Conservation (phyloP, 108 stramenopile genomes). For the Aurantiochytrium sp. region DNA sequence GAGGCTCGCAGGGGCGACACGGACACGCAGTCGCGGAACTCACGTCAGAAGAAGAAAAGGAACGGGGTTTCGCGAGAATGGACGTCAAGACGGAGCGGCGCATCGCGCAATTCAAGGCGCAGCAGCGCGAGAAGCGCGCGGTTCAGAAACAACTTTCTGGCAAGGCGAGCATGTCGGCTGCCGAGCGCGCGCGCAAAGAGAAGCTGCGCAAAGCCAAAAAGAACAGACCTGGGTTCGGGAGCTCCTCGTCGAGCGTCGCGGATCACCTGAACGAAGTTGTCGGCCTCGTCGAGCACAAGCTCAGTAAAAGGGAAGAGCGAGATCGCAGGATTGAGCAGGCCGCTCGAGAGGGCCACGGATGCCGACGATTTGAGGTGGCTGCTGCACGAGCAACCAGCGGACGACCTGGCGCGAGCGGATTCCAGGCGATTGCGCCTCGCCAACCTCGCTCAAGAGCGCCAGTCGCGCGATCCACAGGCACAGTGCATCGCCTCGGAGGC, state of each 20-base stretch:
- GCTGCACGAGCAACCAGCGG: not conserved
- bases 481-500: not conserved
- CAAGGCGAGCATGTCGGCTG: not conserved
- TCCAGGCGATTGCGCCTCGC: not conserved
- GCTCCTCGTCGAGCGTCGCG: not conserved
- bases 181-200: not conserved
- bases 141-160: not conserved
- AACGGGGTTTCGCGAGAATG: not conserved
- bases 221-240: not conserved
- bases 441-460: not conserved
- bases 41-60: too few species aligned
- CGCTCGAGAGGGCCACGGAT: not conserved
- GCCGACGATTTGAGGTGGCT: not conserved
- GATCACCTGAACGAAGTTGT: conserved; percentile 1
- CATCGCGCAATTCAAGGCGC: not conserved
- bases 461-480: not conserved
- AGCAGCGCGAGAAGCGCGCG: not conserved
- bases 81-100: not conserved
- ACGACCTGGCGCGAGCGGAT: not conserved
- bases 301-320: not conserved
- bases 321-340: not conserved
- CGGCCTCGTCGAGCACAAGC: not conserved
- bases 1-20: too few species aligned
- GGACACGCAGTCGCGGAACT: too few species aligned
- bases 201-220: not conserved